Conservation (phyloP, 306 rosid genomes). For the Glycine soja region DNA sequence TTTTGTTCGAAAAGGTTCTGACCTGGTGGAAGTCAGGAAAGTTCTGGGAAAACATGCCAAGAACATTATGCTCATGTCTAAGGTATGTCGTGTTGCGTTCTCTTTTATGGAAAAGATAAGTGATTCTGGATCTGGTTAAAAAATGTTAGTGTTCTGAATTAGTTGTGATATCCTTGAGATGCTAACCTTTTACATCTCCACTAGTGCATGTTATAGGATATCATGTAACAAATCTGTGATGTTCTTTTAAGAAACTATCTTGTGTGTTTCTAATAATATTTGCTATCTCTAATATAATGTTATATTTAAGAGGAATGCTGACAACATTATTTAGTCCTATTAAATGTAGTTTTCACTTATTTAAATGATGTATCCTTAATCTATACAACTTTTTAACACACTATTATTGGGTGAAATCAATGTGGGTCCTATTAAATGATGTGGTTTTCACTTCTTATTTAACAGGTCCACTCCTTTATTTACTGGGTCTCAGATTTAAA, state of each 20-base stretch:
- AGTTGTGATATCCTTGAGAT: constrained; percentile 34
- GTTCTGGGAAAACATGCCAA: constrained; percentile 84
- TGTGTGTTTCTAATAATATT: not conserved
- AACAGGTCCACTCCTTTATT: not conserved
- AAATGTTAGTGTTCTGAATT: constrained; percentile 17
- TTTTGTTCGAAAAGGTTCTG: constrained; percentile 94
- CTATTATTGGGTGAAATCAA: not conserved
- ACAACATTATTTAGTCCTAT: not conserved
- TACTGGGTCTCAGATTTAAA: not conserved
- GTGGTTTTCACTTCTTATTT: not conserved
- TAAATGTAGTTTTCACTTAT: not conserved
- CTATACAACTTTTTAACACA: too few relatives aligned
- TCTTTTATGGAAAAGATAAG: constrained; percentile 7
- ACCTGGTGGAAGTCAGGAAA: constrained; percentile 84
- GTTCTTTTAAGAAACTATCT: constrained; percentile 12
- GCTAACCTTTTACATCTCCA: not conserved
- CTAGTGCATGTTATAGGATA: constrained; percentile 15
- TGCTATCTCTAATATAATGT: not conserved
- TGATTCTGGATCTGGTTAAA: constrained; percentile 12
- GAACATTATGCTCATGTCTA: constrained; percentile 94
- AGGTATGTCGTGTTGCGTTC: constrained; percentile 61
- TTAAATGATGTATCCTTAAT: too few relatives aligned
- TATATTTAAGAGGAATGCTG: constrained; percentile 7
- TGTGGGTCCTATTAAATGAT: not conserved
- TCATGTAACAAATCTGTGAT: constrained; percentile 21